These are phyloP conservation scores for Pontederia paniculata DNA, from an alignment of 176 grass and related monocot species.

Conservation along the genomic window DNA sequence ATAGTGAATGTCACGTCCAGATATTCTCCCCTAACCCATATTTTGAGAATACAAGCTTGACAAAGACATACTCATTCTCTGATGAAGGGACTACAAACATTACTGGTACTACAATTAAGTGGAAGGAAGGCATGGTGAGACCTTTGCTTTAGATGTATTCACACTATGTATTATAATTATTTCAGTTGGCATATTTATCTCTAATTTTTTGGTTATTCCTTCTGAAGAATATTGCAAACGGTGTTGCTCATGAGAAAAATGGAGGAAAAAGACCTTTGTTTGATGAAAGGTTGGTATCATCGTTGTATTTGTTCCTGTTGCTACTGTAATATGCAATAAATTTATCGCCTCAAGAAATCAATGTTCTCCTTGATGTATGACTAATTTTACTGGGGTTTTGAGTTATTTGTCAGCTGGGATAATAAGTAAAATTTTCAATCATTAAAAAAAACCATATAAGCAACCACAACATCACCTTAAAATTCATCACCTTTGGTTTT, in stretches of 20 bases:
- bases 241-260: slow-evolving; percentile 31
- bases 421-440: no score
- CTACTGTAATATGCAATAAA: no score
- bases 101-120: slow-evolving; percentile 62
- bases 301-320: neutral
- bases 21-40: slow-evolving; percentile 61
- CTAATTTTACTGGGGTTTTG: no score
- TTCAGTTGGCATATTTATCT: neutral
- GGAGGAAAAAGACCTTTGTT: slow-evolving; percentile 43
- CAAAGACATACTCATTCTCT: slow-evolving; percentile 51
- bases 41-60: slow-evolving; percentile 70
- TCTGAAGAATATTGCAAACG: slow-evolving; percentile 69
- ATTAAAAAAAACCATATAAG: no score
- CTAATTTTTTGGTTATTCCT: neutral
- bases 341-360: neutral
- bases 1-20: slow-evolving; percentile 30
- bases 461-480: no score
- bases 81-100: slow-evolving; percentile 47
- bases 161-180: neutral
- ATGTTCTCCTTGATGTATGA: no score
- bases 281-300: slow-evolving; percentile 43
- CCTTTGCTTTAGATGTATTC: slow-evolving; percentile 1
- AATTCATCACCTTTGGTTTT: no score
- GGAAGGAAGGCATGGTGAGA: slow-evolving; percentile 75
- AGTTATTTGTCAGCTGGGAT: no score